phyloP scores from a whole-genome alignment of 768 basidiomycete genomes.

The Calocera viscosa region DNA sequence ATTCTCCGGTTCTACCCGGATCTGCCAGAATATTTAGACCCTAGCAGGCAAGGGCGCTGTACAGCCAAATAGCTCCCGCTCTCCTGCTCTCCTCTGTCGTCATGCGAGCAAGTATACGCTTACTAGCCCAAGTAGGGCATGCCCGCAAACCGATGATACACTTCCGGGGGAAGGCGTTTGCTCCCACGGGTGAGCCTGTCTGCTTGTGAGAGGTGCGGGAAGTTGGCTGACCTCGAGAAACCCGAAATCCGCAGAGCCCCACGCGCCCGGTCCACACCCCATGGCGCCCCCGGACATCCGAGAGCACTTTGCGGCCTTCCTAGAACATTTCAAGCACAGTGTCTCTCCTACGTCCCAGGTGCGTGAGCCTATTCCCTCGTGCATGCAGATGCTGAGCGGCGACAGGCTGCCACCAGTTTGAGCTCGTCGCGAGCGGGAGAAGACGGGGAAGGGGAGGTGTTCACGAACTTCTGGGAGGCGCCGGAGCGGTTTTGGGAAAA shows the following conservation, averaged over 20 bases:
- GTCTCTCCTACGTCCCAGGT: background rate
- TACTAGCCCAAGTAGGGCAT: conserved; percentile 17
- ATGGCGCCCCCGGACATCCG: conserved; percentile 24
- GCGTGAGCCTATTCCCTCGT: background rate
- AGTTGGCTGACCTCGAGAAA: too few species aligned
- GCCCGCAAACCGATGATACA: conserved; percentile 25
- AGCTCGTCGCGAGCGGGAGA: conserved; percentile 9
- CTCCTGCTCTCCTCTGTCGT: conserved; percentile 7
- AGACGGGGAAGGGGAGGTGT: conserved; percentile 21
- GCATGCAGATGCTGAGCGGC: background rate
- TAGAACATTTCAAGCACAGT: conserved; percentile 10
- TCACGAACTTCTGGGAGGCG: conserved; percentile 28
- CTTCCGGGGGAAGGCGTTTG: conserved; percentile 24
- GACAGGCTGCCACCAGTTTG: too few species aligned
- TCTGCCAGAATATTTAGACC: conserved; percentile 9
- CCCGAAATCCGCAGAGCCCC: conserved; percentile 20
- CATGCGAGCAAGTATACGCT: conserved; percentile 12
- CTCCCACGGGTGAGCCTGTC: background rate
- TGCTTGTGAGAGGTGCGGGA: too few species aligned
- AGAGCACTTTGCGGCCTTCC: conserved; percentile 25
- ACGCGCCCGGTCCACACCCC: conserved; percentile 27
- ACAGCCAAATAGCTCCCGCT: background rate
- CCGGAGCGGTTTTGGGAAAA: conserved; percentile 23
- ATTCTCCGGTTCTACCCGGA: conserved; percentile 3
- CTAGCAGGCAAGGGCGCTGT: background rate